phyloP scores from a whole-genome alignment of 192 early-diverging fungal genomes.

The Backusella tuberculispora region DNA sequence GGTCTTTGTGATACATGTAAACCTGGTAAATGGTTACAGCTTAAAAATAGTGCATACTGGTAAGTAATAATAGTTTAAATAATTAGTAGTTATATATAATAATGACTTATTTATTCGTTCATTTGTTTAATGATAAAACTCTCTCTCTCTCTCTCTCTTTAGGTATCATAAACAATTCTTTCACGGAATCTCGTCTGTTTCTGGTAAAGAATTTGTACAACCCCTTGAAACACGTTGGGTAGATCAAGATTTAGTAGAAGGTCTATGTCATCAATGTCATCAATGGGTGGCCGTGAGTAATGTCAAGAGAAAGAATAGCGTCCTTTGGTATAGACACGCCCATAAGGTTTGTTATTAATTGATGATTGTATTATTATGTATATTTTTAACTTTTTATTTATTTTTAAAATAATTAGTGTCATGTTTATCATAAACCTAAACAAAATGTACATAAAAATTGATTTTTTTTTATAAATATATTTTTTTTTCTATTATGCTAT shows the following conservation, averaged over 20 bases:
- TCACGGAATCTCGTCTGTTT: constrained; percentile 83
- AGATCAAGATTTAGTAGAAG: constrained; percentile 72
- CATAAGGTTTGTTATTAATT: constrained; percentile 68
- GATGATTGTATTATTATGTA: not conserved
- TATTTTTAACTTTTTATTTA: not conserved
- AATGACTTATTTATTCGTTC: no score
- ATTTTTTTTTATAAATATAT: no score
- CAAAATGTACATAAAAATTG: constrained; percentile 21
- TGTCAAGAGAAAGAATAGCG: constrained; percentile 72
- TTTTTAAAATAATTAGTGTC: constrained; percentile 48
- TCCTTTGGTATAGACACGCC: constrained; percentile 86
- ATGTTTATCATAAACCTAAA: constrained; percentile 78
- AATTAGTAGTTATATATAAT: no score
- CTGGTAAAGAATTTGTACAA: constrained; percentile 70
- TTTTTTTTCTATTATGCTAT: no score
- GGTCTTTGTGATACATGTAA: constrained; percentile 82
- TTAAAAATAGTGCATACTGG: constrained; percentile 89
- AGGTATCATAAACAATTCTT: constrained; percentile 87
- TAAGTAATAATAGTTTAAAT: no score
- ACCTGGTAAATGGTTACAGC: constrained; percentile 84
- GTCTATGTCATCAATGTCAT: constrained; percentile 80
- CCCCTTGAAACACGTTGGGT: constrained; percentile 72
- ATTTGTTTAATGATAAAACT: no score
- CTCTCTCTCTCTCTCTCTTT: not conserved
- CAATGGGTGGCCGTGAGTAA: constrained; percentile 81